Percentiles rank a stretch among this genome's conserved stretches.
phyloP scores from a whole-genome alignment of 139 green algal species.

The Ostreobium quekettii region DNA sequence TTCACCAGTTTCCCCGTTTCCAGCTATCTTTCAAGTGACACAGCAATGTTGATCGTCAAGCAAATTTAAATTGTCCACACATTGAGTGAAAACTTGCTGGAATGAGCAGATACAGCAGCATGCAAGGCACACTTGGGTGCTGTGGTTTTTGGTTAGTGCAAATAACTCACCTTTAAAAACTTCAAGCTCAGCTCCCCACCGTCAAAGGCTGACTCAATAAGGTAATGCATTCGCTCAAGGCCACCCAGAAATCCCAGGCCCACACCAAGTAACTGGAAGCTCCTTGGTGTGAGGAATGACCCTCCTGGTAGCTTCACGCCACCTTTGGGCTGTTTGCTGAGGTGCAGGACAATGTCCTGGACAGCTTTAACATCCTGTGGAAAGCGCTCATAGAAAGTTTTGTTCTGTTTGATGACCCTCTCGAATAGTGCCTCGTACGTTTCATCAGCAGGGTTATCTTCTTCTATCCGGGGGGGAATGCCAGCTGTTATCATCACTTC shows the following conservation, averaged over 20 bases:
- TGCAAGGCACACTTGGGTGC: no score
- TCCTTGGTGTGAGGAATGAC: conserved; percentile 54
- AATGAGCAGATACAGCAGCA: no score
- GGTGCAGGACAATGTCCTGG: conserved; percentile 54
- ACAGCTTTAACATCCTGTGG: conserved; percentile 41
- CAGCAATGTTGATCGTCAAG: no score
- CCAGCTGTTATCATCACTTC: conserved; percentile 70
- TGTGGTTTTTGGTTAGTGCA: no score
- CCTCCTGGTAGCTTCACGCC: conserved; percentile 50
- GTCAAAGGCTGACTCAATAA: conserved; percentile 74
- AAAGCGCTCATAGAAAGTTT: conserved; percentile 74
- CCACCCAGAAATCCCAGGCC: conserved; percentile 51
- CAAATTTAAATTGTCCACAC: no score
- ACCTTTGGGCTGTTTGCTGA: conserved; percentile 48
- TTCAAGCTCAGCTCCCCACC: conserved; percentile 48
- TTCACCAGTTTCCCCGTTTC: no score
- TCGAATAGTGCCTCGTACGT: conserved; percentile 55
- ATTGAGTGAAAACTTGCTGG: no score
- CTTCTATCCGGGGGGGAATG: conserved; percentile 54
- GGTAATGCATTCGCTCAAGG: conserved; percentile 83
- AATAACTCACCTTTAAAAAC: conserved; percentile 57
- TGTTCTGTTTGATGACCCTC: conserved; percentile 61
- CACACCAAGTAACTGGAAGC: conserved; percentile 61
- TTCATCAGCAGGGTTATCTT: conserved; percentile 48
- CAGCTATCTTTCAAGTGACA: no score